Evolutionary conservation across 495 filamentous ascomycete species (phyloP).

Genomic region (Glarea lozoyensis): DNA sequence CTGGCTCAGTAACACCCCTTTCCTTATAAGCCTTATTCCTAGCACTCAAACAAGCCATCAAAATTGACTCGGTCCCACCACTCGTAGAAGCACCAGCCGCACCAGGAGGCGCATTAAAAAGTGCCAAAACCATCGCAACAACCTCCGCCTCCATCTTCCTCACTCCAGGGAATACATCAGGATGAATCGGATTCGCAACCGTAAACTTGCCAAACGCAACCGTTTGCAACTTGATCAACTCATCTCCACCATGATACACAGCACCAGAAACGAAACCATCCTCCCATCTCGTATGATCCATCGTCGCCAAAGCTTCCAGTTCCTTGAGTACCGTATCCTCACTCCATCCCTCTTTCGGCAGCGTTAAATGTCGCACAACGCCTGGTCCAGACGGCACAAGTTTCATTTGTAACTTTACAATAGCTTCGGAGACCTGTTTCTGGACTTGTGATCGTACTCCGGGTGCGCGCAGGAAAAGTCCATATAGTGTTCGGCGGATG

Average conservation of each 20-base stretch:
- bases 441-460: conserved; percentile 76
- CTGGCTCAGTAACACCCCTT: conserved; percentile 81
- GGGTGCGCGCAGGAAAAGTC: conserved; percentile 75
- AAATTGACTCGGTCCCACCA: conserved; percentile 90
- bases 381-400: conserved; percentile 66
- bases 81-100: conserved; percentile 86
- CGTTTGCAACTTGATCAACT: conserved; percentile 74
- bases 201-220: conserved; percentile 91
- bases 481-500: conserved; percentile 64
- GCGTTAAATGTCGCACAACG: conserved; percentile 59
- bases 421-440: conserved; percentile 66
- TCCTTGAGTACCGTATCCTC: conserved; percentile 72
- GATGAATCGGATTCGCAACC: conserved; percentile 97
- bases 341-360: conserved; percentile 83
- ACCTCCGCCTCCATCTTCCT: conserved; percentile 98
- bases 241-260: conserved; percentile 90
- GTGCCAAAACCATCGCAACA: conserved; percentile 84
- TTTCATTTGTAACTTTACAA: conserved; percentile 70
- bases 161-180: conserved; percentile 96
- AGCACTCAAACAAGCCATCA: conserved; percentile 86
- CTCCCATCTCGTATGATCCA: conserved; percentile 97
- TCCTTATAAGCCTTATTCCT: conserved; percentile 81
- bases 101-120: conserved; percentile 84
- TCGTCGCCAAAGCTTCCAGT: conserved; percentile 63
- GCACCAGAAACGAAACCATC: conserved; percentile 90